These are phyloP conservation scores for Penicillium sp. DNA, from an alignment of 2,329 filamentous ascomycete species.

Conservation along the genomic window DNA sequence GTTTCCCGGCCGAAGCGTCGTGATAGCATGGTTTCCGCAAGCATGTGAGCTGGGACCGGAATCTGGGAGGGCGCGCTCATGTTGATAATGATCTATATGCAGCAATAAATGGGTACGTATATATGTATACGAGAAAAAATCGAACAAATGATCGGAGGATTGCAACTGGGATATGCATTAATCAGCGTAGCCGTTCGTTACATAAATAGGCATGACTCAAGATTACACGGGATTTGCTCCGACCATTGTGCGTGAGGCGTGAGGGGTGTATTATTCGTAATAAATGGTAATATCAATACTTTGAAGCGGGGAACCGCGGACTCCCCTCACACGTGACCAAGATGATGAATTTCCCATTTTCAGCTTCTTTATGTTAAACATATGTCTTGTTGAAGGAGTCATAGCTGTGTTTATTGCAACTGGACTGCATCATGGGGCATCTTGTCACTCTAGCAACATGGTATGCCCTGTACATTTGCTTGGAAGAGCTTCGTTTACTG, in stretches of 20 bases:
- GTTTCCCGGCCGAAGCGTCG: constrained; percentile 52
- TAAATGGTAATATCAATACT: constrained; percentile 6
- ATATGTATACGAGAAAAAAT: neutral
- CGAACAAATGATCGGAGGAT: neutral
- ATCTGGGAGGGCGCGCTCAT: constrained; percentile 41
- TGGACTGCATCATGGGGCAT: constrained; percentile 35
- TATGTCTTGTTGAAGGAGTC: neutral
- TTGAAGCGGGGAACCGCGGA: constrained; percentile 12
- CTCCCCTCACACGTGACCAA: constrained; percentile 25
- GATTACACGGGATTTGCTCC: constrained; percentile 16
- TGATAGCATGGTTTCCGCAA: constrained; percentile 57
- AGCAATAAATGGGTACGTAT: neutral
- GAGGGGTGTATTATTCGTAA: neutral
- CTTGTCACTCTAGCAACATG: constrained; percentile 48
- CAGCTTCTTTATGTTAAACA: neutral
- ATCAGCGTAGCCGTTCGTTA: constrained; percentile 16
- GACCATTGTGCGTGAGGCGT: neutral
- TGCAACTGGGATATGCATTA: constrained; percentile 11
- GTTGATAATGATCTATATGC: constrained; percentile 10
- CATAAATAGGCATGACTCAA: constrained; percentile 4
- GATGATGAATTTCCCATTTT: neutral
- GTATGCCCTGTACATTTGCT: constrained; percentile 15
- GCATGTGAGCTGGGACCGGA: constrained; percentile 58
- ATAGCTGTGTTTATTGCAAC: neutral
- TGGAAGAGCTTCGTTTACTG: neutral